Conservation (phyloP, 2,329 filamentous ascomycete species). For the Trichoderma lentiforme region DNA sequence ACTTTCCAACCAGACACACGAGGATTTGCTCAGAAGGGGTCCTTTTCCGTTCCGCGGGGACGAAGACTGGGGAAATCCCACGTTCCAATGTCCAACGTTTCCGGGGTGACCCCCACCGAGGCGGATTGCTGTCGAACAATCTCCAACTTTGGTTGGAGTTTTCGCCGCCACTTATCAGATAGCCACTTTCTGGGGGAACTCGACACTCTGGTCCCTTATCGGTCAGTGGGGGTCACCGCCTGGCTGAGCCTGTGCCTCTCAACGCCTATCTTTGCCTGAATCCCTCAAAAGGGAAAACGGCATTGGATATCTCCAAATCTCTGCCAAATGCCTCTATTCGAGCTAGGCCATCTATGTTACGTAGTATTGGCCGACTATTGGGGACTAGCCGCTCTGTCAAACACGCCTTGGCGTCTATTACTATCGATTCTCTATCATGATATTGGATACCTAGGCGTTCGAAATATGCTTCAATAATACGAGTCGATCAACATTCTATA, state of each 20-base stretch:
- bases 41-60: conserved; percentile 16
- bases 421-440: not conserved
- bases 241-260: not conserved
- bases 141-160: not conserved
- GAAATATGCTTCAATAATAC: not conserved
- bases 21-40: conserved; percentile 1
- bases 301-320: not conserved
- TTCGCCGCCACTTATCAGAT: not conserved
- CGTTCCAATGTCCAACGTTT: conserved; percentile 7
- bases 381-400: not conserved
- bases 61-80: conserved; percentile 15
- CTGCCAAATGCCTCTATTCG: not conserved
- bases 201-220: not conserved
- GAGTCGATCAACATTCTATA: not conserved
- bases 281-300: not conserved
- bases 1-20: not conserved
- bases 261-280: not conserved
- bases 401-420: not conserved
- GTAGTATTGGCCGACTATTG: not conserved
- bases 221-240: conserved; percentile 5
- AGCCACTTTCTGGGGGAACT: not conserved
- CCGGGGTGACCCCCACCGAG: conserved; percentile 23
- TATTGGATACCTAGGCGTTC: not conserved
- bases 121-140: not conserved
- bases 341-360: not conserved